Evolutionary conservation across 108 stramenopile genomes (phyloP).

Genomic region (Fistulifera pelliculosa): DNA sequence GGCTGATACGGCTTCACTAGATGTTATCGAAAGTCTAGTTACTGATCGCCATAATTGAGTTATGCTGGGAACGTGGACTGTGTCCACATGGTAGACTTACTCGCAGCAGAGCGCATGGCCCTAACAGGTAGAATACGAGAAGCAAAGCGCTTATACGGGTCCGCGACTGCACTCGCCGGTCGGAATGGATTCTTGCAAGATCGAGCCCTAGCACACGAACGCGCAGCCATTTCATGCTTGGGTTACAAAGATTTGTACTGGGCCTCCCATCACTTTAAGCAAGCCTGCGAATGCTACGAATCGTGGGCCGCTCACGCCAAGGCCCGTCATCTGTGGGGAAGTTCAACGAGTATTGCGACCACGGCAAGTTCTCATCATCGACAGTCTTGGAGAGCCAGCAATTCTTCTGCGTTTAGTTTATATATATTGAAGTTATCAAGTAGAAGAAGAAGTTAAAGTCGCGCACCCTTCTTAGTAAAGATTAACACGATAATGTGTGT

Average conservation of each 20-base stretch:
- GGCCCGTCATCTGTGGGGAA: not conserved
- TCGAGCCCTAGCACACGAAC: constrained; percentile 7
- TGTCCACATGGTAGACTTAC: no score
- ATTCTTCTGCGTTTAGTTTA: no score
- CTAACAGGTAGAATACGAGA: not conserved
- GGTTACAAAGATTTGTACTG: no score
- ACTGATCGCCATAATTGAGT: no score
- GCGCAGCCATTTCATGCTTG: not conserved
- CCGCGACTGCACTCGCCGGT: not conserved
- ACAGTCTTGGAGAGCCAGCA: no score
- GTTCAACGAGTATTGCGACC: not conserved
- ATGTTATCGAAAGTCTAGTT: no score
- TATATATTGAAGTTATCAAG: no score
- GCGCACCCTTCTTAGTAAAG: no score
- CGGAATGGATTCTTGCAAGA: constrained; percentile 11
- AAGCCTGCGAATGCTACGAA: not conserved
- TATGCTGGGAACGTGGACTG: no score
- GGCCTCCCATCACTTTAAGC: not conserved
- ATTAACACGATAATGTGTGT: no score
- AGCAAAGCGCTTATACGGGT: not conserved
- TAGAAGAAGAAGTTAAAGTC: no score
- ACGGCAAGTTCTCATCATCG: no score
- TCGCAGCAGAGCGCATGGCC: constrained; percentile 3
- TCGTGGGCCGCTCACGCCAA: constrained; percentile 2
- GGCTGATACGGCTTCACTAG: constrained; percentile 22